A percentile compares a stretch with the other conserved stretches of the same genome.
Conservation (phyloP, 108 stramenopile genomes). For the Seminavis robusta region DNA sequence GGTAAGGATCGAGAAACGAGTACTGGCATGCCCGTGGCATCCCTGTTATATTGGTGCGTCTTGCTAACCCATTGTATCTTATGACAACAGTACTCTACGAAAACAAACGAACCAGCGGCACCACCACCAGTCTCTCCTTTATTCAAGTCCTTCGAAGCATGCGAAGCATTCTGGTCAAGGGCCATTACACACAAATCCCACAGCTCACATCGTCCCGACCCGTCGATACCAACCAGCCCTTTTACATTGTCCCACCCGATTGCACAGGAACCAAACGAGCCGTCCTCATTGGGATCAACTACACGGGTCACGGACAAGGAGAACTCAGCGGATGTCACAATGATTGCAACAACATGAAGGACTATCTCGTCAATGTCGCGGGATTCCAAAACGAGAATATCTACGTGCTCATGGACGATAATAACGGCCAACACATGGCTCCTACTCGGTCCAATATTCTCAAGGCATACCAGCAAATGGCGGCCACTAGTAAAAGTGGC, state of each 20-base stretch:
- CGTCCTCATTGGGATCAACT: constrained; percentile 88
- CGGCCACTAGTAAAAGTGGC: constrained; percentile 39
- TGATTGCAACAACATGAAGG: constrained; percentile 80
- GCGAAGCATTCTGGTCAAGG: constrained; percentile 4
- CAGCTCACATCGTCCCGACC: constrained; percentile 20
- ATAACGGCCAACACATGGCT: constrained; percentile 34
- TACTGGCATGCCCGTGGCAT: too few species aligned
- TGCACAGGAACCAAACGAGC: constrained; percentile 33
- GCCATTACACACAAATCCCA: constrained; percentile 21
- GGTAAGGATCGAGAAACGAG: too few species aligned
- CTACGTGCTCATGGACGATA: constrained; percentile 72
- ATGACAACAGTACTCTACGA: constrained; percentile 67
- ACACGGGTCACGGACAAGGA: constrained; percentile 60
- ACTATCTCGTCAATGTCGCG: constrained; percentile 79
- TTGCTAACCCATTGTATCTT: too few species aligned
- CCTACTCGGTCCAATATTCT: constrained; percentile 71
- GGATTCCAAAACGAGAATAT: constrained; percentile 80
- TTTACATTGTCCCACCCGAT: constrained; percentile 14
- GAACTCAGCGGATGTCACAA: constrained; percentile 83
- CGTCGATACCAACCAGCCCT: constrained; percentile 17
- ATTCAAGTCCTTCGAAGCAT: constrained; percentile 1
- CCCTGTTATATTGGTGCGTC: too few species aligned
- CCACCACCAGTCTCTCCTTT: constrained; percentile 5
- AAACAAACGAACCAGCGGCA: constrained; percentile 16
- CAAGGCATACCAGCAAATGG: constrained; percentile 46